Percentiles rank a stretch among this genome's conserved stretches.
These are phyloP conservation scores for Dioscorea zingiberensis DNA, from an alignment of 106 monocot species.

Conservation along the genomic window DNA sequence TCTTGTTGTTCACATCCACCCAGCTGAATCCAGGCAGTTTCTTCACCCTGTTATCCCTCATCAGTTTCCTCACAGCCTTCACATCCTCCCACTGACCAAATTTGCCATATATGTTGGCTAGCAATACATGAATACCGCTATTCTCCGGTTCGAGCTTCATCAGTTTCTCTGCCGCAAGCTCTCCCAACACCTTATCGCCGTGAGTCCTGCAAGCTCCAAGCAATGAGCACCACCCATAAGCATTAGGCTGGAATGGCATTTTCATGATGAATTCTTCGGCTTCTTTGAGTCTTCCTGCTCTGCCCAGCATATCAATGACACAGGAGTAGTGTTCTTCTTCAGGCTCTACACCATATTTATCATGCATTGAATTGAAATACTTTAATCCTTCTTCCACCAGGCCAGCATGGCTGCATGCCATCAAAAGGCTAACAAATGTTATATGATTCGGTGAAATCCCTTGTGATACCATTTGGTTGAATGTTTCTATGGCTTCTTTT, in stretches of 20 bases:
- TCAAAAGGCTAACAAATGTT: slow-evolving; percentile 36
- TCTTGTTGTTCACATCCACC: slow-evolving; percentile 53
- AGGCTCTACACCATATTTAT: slow-evolving; percentile 21
- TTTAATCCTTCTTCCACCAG: slow-evolving; percentile 41
- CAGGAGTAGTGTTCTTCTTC: slow-evolving; percentile 44
- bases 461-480: slow-evolving; percentile 24
- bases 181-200: slow-evolving; percentile 31
- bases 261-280: slow-evolving; percentile 29
- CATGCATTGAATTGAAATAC: slow-evolving; percentile 35
- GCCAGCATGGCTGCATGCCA: slow-evolving; percentile 51
- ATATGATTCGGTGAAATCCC: slow-evolving; percentile 28
- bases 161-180: slow-evolving; percentile 58
- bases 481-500: slow-evolving; percentile 21
- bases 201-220: slow-evolving; percentile 54
- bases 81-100: slow-evolving; percentile 47
- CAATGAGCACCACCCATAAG: slow-evolving; percentile 55
- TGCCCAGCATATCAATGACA: slow-evolving; percentile 41
- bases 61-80: slow-evolving; percentile 35
- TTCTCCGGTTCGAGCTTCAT: slow-evolving; percentile 49
- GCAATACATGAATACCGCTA: slow-evolving; percentile 39
- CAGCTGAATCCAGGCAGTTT: slow-evolving; percentile 55
- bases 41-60: slow-evolving; percentile 39
- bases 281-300: slow-evolving; percentile 45
- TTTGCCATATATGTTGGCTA: slow-evolving; percentile 50
- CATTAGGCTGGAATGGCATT: slow-evolving; percentile 50